Evolutionary conservation across 2,329 filamentous ascomycete genomes (phyloP), one percentile per base, ranked within the genome.

Genomic region (Colletotrichum lindemuthianum): DNA sequence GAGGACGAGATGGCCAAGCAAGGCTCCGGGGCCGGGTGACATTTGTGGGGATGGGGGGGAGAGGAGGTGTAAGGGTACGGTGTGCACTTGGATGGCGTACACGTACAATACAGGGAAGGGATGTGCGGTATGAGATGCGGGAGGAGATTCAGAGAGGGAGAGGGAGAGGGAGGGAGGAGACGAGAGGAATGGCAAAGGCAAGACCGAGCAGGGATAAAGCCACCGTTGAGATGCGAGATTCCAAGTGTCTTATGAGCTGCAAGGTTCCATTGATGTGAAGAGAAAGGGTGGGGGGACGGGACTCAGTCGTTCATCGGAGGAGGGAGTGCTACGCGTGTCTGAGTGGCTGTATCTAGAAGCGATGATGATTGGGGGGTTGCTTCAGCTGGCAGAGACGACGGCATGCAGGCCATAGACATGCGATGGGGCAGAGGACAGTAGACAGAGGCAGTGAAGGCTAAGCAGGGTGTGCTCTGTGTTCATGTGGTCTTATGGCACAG

Each of bases 161-260:
- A 24, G 24, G 24, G 24, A 24, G 24, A 24, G 24, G 24, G 24
- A 24, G 24, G 24, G 47, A 32, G 48, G 44, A 54, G 50, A 43
- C 24, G 37, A 50, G 45, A 50, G 47, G 48, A 55, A 52, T 41
- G 39, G 12, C 39, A 55, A 52, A 36, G 39, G 12, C 39, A 56
- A 47, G 41, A 37, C 33, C 45, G 50, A 54, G 49, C 60, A 68
- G 57, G 67, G 67, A 68, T 65, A 63, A 15, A 40, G 51, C 7
- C 51, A 47, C 60, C 57, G 67, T 68, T 67, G 60, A 56, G 65
- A 65, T 68, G 65, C 65, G 60, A 65, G 60, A 65, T 67, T 67
- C 63, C 66, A 67, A 50, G 50, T 63, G 59, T 66, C 66, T 66
- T 67, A 59, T 63, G 58, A 59, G 47, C 63, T 66, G 58, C 66